Evolutionary conservation across 208 protist species (phyloP).

Genomic region (Acanthamoeba royreba): DNA sequence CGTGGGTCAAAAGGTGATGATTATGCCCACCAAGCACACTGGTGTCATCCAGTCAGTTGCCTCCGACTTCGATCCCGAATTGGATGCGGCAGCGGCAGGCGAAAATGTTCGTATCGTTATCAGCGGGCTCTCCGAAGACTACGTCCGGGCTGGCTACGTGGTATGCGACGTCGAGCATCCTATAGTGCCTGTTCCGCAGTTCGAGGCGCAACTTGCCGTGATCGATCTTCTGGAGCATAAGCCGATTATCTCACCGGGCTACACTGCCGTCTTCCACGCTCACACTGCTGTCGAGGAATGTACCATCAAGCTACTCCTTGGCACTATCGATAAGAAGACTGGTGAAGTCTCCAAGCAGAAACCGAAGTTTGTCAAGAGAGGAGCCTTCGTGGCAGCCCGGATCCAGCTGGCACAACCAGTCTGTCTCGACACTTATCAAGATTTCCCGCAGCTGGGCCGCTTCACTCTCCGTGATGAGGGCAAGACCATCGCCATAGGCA

Average conservation of each 20-base stretch:
- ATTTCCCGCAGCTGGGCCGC: slow-evolving; percentile 92
- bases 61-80: slow-evolving; percentile 76
- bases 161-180: slow-evolving; percentile 28
- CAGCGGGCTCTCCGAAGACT: slow-evolving; percentile 73
- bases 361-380: slow-evolving; percentile 90
- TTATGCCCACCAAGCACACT: slow-evolving; percentile 75
- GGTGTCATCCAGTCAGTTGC: not conserved
- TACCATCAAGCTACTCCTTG: slow-evolving; percentile 82
- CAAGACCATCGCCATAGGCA: slow-evolving; percentile 44
- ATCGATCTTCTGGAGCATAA: slow-evolving; percentile 89
- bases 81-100: slow-evolving; percentile 87
- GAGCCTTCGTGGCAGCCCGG: slow-evolving; percentile 86
- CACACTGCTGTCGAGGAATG: slow-evolving; percentile 91
- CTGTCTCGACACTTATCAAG: slow-evolving; percentile 91
- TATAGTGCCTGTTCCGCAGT: slow-evolving; percentile 82
- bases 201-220: slow-evolving; percentile 91
- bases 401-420: slow-evolving; percentile 86
- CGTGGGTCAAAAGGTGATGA: slow-evolving; percentile 82
- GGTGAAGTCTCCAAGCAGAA: slow-evolving; percentile 88
- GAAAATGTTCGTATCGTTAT: slow-evolving; percentile 91
- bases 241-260: slow-evolving; percentile 93
- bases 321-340: slow-evolving; percentile 91
- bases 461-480: slow-evolving; percentile 94
- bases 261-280: slow-evolving; percentile 91
- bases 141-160: not conserved